Evolutionary conservation across 2,329 filamentous ascomycete species (phyloP).

Genomic region (Chaetomium strumarium): DNA sequence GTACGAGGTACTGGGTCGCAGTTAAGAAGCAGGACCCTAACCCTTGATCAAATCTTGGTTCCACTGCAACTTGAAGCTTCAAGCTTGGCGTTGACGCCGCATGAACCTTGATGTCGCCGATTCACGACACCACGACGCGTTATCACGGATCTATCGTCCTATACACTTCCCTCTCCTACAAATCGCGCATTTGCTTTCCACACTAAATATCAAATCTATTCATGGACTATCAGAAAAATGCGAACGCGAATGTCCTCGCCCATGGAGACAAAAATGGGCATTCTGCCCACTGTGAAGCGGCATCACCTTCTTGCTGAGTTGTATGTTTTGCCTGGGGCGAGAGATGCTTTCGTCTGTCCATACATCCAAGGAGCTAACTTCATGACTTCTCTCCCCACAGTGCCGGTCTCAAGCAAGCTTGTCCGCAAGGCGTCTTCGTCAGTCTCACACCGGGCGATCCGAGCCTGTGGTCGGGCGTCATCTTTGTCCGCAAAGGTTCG

Average conservation of each 20-base stretch:
- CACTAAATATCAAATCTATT: not conserved
- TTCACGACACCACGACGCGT: not conserved
- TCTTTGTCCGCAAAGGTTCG: slow-evolving; percentile 82
- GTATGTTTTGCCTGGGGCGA: slow-evolving; percentile 47
- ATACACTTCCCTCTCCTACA: not conserved
- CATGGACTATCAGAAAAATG: not conserved
- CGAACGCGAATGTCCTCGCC: slow-evolving; percentile 36
- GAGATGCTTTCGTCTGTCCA: not conserved
- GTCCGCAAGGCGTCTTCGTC: slow-evolving; percentile 82
- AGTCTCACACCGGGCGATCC: slow-evolving; percentile 76
- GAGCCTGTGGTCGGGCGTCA: slow-evolving; percentile 79
- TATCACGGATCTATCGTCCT: not conserved
- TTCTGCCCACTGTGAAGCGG: slow-evolving; percentile 55
- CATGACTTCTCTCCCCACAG: slow-evolving; percentile 40
- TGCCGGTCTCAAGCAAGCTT: slow-evolving; percentile 72
- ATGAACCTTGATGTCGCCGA: slow-evolving; percentile 14
- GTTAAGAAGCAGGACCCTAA: not conserved
- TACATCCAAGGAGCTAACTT: not conserved
- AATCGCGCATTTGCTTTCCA: not conserved
- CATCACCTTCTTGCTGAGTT: slow-evolving; percentile 79
- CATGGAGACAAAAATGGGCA: slow-evolving; percentile 31
- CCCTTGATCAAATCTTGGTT: slow-evolving; percentile 11
- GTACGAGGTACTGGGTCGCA: no score
- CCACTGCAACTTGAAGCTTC: not conserved
- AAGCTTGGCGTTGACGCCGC: not conserved